These are phyloP conservation scores for Saccharomycopsis hybrid DNA, from an alignment of 1,139 yeast species.

Conservation along the genomic window DNA sequence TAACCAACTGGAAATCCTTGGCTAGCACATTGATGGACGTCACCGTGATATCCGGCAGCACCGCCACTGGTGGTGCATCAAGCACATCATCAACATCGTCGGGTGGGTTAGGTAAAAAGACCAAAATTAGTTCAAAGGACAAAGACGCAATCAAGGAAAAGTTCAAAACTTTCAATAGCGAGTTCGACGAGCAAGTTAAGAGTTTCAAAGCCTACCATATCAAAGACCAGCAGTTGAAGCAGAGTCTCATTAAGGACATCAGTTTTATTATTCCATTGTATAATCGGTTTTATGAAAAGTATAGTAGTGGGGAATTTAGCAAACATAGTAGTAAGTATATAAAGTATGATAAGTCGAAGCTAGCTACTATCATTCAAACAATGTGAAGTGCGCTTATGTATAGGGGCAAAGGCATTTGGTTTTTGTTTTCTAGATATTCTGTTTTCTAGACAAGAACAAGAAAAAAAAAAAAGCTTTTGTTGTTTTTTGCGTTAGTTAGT, in stretches of 20 bases:
- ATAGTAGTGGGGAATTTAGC: slow-evolving; percentile 62
- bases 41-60: slow-evolving; percentile 48
- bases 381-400: slow-evolving; percentile 19
- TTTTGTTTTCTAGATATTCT: too few relatives aligned
- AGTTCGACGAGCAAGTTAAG: slow-evolving; percentile 68
- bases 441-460: too few relatives aligned
- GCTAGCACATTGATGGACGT: slow-evolving; percentile 72
- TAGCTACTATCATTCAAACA: slow-evolving; percentile 43
- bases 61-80: slow-evolving; percentile 21
- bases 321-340: slow-evolving; percentile 69
- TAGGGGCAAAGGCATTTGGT: too few relatives aligned
- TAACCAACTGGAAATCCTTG: slow-evolving; percentile 79
- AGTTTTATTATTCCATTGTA: slow-evolving; percentile 76
- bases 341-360: slow-evolving; percentile 58
- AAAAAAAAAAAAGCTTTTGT: too few relatives aligned
- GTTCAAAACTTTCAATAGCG: slow-evolving; percentile 72
- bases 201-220: slow-evolving; percentile 60
- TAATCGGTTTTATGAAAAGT: slow-evolving; percentile 74
- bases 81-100: too few relatives aligned
- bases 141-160: slow-evolving; percentile 81
- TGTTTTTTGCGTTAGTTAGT: too few relatives aligned
- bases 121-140: slow-evolving; percentile 48
- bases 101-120: slow-evolving; percentile 6
- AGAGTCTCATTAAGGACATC: slow-evolving; percentile 58
- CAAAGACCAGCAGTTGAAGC: slow-evolving; percentile 59